Evolutionary conservation across 2,329 filamentous ascomycete species (phyloP), one percentile per base, ranked within the genome.

Genomic region (Periconia sp.): DNA sequence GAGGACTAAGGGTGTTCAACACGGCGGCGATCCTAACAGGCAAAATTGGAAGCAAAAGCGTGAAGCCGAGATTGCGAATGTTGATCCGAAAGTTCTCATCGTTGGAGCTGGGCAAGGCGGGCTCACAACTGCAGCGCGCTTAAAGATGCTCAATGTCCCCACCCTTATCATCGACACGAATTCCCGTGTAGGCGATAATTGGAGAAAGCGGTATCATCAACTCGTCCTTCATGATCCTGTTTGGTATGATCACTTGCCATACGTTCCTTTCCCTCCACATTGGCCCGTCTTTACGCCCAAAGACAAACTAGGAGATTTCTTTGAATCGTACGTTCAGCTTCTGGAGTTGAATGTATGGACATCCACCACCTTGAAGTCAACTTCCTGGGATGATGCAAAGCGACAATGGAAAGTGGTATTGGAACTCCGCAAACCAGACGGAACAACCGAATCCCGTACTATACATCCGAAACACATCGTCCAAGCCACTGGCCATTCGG

Each of bases 121-220:
- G 1, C 65, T 81, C 1, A 72, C 73, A 20, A 65, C 71, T 2
- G 77, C 75, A 15, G 79, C 76, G 15, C 70, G 78, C 2, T 61
- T 79, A 14, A 69, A 77, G 56, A 76, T 78, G 40, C 63, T 81
- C 10, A 72, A 73, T 2, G 55, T 79, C 5, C 69, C 69, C 1
- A 73, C 76, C 27, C 62, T 81, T 8, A 68, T 80, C n/a, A 67
- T 81, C 42, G 79, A 81, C 44, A 68, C 70, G 20, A 76, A 76
- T 31, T 62, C 65, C 19, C 59, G 69, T 0, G 69, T 80, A 5
- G 78, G 79, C 1, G 74, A 79, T 49, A 77, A 76, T 43, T 81
- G 79, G 79, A 66, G 68, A 1, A 69, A 74, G 45, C 68, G 79
- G 45, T 81, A 81, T 55, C 74, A 77, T 40, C 76, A 76, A 18